Conservation (phyloP, 768 basidiomycete species). For the Hemileccinum impolitum region DNA sequence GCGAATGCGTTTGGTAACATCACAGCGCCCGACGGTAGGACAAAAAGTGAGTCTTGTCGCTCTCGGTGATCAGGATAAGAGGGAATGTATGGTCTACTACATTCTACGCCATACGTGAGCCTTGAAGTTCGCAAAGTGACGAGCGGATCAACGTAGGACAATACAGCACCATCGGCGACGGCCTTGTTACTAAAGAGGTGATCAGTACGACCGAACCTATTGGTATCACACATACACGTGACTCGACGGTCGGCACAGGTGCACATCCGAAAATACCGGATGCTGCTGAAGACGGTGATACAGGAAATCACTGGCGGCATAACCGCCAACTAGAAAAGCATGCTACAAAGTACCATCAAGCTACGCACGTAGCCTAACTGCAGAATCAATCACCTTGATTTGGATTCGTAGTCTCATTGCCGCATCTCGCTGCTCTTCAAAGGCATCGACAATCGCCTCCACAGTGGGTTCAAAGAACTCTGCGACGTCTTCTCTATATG, state of each 20-base stretch:
- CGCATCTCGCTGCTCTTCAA: slow-evolving; percentile 26
- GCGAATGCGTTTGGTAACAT: slow-evolving; percentile 34
- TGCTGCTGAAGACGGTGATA: slow-evolving; percentile 38
- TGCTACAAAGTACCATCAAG: slow-evolving; percentile 12
- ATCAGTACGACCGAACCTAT: neutral
- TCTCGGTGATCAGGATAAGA: slow-evolving; percentile 34
- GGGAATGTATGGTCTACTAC: slow-evolving; percentile 25
- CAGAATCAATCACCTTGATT: slow-evolving; percentile 17
- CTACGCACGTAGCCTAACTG: too few relatives aligned
- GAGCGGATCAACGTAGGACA: slow-evolving; percentile 39
- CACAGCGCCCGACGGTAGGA: slow-evolving; percentile 24
- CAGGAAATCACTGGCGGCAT: slow-evolving; percentile 46
- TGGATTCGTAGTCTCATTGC: slow-evolving; percentile 21
- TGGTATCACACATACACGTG: slow-evolving; percentile 38
- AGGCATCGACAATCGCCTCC: slow-evolving; percentile 30
- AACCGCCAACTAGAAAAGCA: slow-evolving; percentile 50
- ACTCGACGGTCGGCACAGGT: slow-evolving; percentile 46
- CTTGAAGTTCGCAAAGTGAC: slow-evolving; percentile 43
- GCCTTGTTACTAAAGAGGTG: slow-evolving; percentile 37
- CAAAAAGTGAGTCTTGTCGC: slow-evolving; percentile 15
- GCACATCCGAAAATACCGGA: slow-evolving; percentile 34
- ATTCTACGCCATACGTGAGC: slow-evolving; percentile 37
- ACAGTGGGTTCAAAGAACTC: slow-evolving; percentile 43
- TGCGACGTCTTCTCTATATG: slow-evolving; percentile 33
- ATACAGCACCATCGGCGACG: slow-evolving; percentile 47